Base-by-base conservation (phyloP, 2,329 filamentous ascomycete genomes). In the Blastomyces parvus region DNA sequence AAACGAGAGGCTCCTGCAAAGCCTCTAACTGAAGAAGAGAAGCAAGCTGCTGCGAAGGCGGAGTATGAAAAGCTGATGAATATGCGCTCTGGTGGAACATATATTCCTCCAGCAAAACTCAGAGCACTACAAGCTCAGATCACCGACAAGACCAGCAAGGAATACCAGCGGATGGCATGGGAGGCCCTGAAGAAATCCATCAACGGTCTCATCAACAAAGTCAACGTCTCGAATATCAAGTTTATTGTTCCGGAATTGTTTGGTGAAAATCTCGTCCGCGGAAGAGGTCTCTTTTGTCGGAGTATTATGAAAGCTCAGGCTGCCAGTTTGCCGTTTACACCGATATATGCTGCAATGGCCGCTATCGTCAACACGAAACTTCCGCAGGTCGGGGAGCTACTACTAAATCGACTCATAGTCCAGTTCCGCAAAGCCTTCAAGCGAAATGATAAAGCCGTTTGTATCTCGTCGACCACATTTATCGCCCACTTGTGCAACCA, bases 81-180 rank as follows among this genome's bases (percentile, higher is more conserved):
- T 68, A 93, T 96, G 85, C 89, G 94, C 68, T 96, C 91, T 58
- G 94, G 94, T 67, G 94, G 94, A 69, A 96, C 91, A 30, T 99
- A 99, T 74, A 96, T 99, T 66, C 94, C 94, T 25, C 94, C 94
- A 0, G 93, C 93, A 61, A 85, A 91, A 69, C 81, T 99, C 72
- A 86, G 91, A 69, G 93, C 93, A 48, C 84, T 99, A 65, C 94
- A 99, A 79, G 90, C 92, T 61, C 91, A 96, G 77, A 96, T 99
- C 76, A 97, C 91, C 66, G 94, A 99, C 79, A 96, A 96, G 81
- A 87, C 84, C 62, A 95, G 88, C 77, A 95, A 96, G 77, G 94
- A 97, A 78, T 97, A 96, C 74, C 94, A 97, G 83, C 90, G 94
- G 70, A 96, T 99, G 90, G 91, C 92, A 9, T 99, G 94, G 94